phyloP scores from a whole-genome alignment of 768 basidiomycete genomes.

The Hygrocybe coccinea region DNA sequence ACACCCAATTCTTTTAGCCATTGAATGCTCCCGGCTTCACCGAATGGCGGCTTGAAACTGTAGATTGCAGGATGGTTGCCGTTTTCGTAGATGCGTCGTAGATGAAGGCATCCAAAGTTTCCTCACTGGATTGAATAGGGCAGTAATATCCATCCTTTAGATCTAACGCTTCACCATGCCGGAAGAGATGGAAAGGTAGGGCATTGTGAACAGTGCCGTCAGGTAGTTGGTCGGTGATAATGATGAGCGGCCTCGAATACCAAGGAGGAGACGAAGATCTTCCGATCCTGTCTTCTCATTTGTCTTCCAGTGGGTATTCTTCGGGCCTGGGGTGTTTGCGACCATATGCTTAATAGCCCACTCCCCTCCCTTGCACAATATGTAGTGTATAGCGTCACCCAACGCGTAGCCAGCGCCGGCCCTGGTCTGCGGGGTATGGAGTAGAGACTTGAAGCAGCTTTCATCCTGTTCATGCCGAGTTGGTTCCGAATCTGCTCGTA shows the following conservation, averaged over 20 bases:
- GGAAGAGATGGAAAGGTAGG: slow-evolving; percentile 10
- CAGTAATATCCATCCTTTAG: slow-evolving; percentile 14
- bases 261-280: not conserved
- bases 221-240: slow-evolving; percentile 6
- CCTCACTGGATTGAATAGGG: slow-evolving; percentile 8
- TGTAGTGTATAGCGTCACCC: slow-evolving; percentile 14
- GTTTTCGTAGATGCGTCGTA: slow-evolving; percentile 11
- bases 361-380: slow-evolving; percentile 15
- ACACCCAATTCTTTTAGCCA: slow-evolving; percentile 3
- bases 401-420: slow-evolving; percentile 13
- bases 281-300: not conserved
- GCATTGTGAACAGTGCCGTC: slow-evolving; percentile 5
- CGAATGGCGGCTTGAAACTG: slow-evolving; percentile 5
- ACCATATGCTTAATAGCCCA: slow-evolving; percentile 11
- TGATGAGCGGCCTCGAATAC: not conserved
- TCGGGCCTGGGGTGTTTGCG: slow-evolving; percentile 5
- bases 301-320: slow-evolving; percentile 14
- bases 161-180: slow-evolving; percentile 4
- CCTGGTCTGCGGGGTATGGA: slow-evolving; percentile 8
- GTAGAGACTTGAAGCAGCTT: slow-evolving; percentile 12
- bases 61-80: slow-evolving; percentile 12
- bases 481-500: slow-evolving; percentile 12
- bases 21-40: slow-evolving; percentile 9
- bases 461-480: slow-evolving; percentile 9
- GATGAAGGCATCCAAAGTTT: slow-evolving; percentile 16